phyloP scores from a whole-genome alignment of 139 green algal genomes.

The Coelastrella sp. region DNA sequence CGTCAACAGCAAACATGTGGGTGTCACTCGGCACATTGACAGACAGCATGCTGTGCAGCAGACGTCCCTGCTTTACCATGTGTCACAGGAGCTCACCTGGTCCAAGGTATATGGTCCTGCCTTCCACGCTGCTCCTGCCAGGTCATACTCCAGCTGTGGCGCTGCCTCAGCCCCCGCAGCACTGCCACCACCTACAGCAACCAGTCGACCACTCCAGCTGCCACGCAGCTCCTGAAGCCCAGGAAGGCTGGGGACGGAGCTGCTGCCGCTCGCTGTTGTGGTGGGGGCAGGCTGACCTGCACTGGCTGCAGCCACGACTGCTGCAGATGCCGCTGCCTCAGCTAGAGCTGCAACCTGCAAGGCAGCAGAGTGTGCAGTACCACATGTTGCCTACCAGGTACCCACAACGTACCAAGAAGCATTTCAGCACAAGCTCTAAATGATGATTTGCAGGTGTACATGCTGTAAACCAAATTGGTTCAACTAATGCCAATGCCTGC shows the following conservation, averaged over 20 bases:
- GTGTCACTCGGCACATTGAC: too few species aligned
- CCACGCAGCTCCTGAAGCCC: constrained; percentile 46
- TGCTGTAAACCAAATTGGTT: too few species aligned
- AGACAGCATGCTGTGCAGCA: too few species aligned
- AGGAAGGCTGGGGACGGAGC: constrained; percentile 42
- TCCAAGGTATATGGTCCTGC: constrained; percentile 54
- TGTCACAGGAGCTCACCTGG: constrained; percentile 3
- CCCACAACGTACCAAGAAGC: background rate
- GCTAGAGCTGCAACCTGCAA: constrained; percentile 33
- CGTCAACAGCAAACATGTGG: too few species aligned
- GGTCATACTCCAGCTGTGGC: constrained; percentile 38
- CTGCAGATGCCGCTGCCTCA: constrained; percentile 31
- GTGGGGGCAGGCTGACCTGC: background rate
- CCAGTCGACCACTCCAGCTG: constrained; percentile 38
- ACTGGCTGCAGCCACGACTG: constrained; percentile 10
- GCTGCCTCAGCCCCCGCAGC: constrained; percentile 16
- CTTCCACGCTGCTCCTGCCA: constrained; percentile 22
- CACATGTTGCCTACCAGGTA: background rate
- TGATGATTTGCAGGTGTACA: too few species aligned
- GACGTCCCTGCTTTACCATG: background rate
- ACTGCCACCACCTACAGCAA: constrained; percentile 37
- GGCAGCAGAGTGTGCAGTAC: too few species aligned
- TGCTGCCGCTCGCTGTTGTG: background rate
- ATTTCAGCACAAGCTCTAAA: too few species aligned
- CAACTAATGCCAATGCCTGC: too few species aligned